Percentiles rank a stretch among this genome's conserved stretches.
Conservation (phyloP, 2,329 filamentous ascomycete species). For the Fusarium subtropicale region DNA sequence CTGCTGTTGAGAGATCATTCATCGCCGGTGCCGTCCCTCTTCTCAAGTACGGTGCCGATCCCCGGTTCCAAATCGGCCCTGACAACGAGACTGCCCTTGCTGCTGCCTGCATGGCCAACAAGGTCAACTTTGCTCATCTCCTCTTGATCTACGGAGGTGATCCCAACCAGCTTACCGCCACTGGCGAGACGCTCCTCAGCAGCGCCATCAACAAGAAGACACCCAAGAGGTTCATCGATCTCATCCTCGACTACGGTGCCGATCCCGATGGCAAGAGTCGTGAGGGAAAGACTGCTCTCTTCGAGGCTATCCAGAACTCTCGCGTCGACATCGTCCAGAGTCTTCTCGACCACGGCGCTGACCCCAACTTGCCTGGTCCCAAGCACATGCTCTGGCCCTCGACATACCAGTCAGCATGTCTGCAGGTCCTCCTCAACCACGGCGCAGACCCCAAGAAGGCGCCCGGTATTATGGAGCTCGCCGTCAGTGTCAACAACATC, state of each 20-base stretch:
- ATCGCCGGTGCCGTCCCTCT: slow-evolving; percentile 68
- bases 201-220: slow-evolving; percentile 69
- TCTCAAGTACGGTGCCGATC: slow-evolving; percentile 73
- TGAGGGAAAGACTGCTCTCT: slow-evolving; percentile 72
- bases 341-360: slow-evolving; percentile 67
- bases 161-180: slow-evolving; percentile 63
- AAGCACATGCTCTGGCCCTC: slow-evolving; percentile 77
- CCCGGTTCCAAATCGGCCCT: slow-evolving; percentile 62
- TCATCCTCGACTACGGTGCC: slow-evolving; percentile 70
- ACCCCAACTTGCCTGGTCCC: slow-evolving; percentile 75
- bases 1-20: slow-evolving; percentile 64
- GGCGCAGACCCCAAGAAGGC: slow-evolving; percentile 71
- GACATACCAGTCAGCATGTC: slow-evolving; percentile 67
- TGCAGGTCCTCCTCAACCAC: slow-evolving; percentile 68
- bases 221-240: slow-evolving; percentile 65
- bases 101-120: slow-evolving; percentile 62
- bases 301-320: slow-evolving; percentile 68
- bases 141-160: slow-evolving; percentile 72
- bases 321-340: slow-evolving; percentile 67
- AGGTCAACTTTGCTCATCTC: slow-evolving; percentile 67
- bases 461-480: slow-evolving; percentile 73
- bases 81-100: slow-evolving; percentile 67
- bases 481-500: slow-evolving; percentile 71
- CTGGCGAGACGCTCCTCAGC: slow-evolving; percentile 71
- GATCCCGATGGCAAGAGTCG: slow-evolving; percentile 69